Evolutionary conservation across 768 basidiomycete species (phyloP).

Genomic region (Rhodosporidiobolus odoratus): DNA sequence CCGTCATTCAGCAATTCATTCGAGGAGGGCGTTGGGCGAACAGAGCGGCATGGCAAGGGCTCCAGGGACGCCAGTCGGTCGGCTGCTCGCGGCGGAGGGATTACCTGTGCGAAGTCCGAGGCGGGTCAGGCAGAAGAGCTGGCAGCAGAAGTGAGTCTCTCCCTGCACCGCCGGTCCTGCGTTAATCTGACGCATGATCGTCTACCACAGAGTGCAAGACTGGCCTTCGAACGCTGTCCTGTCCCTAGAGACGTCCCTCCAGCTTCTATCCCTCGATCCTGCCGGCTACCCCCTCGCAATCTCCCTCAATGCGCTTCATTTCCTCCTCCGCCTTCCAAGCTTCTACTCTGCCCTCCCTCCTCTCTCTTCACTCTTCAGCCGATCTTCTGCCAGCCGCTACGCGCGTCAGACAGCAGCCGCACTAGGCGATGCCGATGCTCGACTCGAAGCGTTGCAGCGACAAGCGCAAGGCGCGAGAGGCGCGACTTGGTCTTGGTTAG

Average conservation of each 20-base stretch:
- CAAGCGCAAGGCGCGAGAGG: neutral
- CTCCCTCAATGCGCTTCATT: conserved; percentile 20
- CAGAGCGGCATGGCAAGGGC: neutral
- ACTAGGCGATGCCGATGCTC: conserved; percentile 25
- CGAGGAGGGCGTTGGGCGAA: neutral
- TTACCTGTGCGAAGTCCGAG: neutral
- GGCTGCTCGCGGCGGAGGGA: neutral
- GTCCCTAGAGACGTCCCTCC: conserved; percentile 26
- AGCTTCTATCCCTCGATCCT: conserved; percentile 30
- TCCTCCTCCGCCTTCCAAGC: conserved; percentile 26
- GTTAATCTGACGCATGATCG: neutral
- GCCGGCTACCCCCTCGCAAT: conserved; percentile 32
- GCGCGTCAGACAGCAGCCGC: neutral
- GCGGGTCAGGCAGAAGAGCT: neutral
- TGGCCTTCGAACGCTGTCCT: conserved; percentile 23
- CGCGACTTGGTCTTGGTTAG: neutral
- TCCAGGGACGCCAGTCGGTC: neutral
- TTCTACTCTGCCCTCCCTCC: conserved; percentile 29
- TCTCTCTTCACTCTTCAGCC: neutral
- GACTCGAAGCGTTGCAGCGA: conserved; percentile 22
- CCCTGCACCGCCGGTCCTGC: neutral
- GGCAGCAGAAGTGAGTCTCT: neutral
- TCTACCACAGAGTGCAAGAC: conserved; percentile 14
- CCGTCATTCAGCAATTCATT: conserved; percentile 1
- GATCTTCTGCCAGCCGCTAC: neutral